Evolutionary conservation across 2,329 filamentous ascomycete genomes (phyloP), one percentile per base, ranked within the genome.

Genomic region (Colletotrichum sp.): DNA sequence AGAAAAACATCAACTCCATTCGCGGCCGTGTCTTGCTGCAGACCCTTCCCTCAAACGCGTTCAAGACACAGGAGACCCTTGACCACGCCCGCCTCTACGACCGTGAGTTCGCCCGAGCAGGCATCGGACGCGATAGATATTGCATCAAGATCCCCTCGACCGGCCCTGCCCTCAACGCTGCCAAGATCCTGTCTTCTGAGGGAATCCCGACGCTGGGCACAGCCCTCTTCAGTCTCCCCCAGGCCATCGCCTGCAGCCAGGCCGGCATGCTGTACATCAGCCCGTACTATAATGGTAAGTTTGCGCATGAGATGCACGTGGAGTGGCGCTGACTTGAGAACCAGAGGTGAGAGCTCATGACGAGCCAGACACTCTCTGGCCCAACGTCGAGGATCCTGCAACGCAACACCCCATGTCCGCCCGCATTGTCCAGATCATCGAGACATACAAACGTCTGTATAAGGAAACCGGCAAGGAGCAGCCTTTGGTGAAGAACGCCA

Each of bases 91-190:
- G 84, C 2, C 80, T 87, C 1, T 90, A 89, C 78, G 88, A 86
- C 59, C 77, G 79, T 6, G 88, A 90, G 78, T 89, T 90, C 70
- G 83, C 84, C 7, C 83, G 81, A 6, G 85, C 83, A 4, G 87
- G 87, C 3, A 87, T 90, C 60, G 77, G 84, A 5, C 84, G 86
- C 21, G 87, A 88, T 72, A 83, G 86, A 13, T 89, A 86, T 79
- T 88, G 86, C 78, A 89, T 90, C 84, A 90, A 90, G 80, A 89
- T 90, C 28, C 88, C 88, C 12, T 85, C 84, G 30, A 89, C 88
- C 0, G 88, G 88, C 0, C 84, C 88, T 0, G 88, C 86, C 12
- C 79, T 90, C 30, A 87, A 86, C 69, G 88, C 87, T 0, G 86
- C 85, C 32, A 86, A 84, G 64, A 82, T 84, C 16, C 83, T 90